Evolutionary conservation across 2,329 filamentous ascomycete species (phyloP), one percentile per base, ranked within the genome.

Genomic region (Fusarium decemcellulare): DNA sequence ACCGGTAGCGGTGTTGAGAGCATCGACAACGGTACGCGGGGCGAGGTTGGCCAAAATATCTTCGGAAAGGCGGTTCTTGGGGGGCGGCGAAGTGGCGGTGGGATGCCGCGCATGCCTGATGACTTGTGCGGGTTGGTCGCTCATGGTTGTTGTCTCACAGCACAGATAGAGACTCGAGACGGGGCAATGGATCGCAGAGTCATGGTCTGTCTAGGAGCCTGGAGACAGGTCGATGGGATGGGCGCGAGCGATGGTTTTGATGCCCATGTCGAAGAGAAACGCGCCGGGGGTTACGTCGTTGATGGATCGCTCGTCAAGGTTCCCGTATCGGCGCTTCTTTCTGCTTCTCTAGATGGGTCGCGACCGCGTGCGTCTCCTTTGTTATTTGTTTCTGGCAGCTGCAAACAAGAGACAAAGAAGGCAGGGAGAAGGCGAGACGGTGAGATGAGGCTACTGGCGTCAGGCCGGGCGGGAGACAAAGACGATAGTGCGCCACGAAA

Each of bases 11-110:
- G 82, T 81, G 48, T 83, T 84, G 70, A 93, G 86, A 15, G 89
- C 86, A 63, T 90, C 86, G 64, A 92, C 81, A 29, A 87, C 90
- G 30, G 85, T 85, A 39, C 86, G 81, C 2, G 91, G 91, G 5
- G 87, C 86, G 30, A 93, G 83, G 72, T 88, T 85, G 63, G 85
- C 81, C 61, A 93, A 83, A 39, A 93, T 83, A 68, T 91, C 88
- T 74, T 91, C 88, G 52, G 80, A 76, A 32, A 76, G 79, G 57
- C 80, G 82, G 55, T 81, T 81, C 66, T 83, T 74, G 47, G 72
- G 83, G n/a, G 83, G 79, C 23, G 86, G 84, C 9, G 86, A 85
- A 61, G 75, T 72, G 43, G 77, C 71, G 60, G 77, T 72, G 59
- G 75, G 70, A 61, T 78, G 76, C 73, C 79, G 74, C 72, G 74